Conservation (phyloP, 352 stramenopile species). For the Phytophthora ramorum region DNA sequence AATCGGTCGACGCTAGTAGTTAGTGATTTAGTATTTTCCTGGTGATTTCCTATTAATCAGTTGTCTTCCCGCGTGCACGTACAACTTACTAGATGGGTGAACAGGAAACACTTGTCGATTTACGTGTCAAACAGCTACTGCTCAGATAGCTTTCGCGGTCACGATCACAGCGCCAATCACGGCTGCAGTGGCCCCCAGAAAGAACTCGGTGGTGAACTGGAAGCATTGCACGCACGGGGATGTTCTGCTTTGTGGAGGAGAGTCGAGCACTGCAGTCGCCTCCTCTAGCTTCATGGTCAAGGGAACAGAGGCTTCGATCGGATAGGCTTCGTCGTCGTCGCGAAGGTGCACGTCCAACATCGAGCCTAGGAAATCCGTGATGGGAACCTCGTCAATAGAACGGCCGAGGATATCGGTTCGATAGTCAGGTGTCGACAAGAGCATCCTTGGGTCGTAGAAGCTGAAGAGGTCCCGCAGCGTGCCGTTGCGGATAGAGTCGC, state of each 20-base stretch:
- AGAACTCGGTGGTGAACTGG: constrained; percentile 56
- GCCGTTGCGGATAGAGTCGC: constrained; percentile 68
- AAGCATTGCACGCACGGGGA: constrained; percentile 28
- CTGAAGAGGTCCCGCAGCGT: constrained; percentile 78
- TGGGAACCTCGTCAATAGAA: constrained; percentile 71
- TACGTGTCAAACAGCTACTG: too few species aligned
- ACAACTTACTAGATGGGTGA: neutral
- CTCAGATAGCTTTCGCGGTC: constrained; percentile 46
- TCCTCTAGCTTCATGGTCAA: constrained; percentile 1
- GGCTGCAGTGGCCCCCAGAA: constrained; percentile 31
- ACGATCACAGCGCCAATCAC: constrained; percentile 39
- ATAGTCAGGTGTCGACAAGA: constrained; percentile 83
- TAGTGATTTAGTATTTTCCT: constrained; percentile 41
- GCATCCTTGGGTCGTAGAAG: constrained; percentile 87
- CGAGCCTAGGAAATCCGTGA: constrained; percentile 92
- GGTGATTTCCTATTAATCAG: constrained; percentile 17
- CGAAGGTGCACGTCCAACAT: constrained; percentile 84
- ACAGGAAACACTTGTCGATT: neutral
- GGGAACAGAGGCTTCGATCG: constrained; percentile 46
- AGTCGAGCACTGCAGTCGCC: neutral
- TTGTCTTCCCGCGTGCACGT: neutral
- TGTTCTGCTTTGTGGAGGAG: neutral
- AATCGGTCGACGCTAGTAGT: constrained; percentile 24
- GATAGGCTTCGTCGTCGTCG: constrained; percentile 79
- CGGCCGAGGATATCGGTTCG: constrained; percentile 78